phyloP scores from a whole-genome alignment of 345 rosid species.

The Hibiscus syriacus region DNA sequence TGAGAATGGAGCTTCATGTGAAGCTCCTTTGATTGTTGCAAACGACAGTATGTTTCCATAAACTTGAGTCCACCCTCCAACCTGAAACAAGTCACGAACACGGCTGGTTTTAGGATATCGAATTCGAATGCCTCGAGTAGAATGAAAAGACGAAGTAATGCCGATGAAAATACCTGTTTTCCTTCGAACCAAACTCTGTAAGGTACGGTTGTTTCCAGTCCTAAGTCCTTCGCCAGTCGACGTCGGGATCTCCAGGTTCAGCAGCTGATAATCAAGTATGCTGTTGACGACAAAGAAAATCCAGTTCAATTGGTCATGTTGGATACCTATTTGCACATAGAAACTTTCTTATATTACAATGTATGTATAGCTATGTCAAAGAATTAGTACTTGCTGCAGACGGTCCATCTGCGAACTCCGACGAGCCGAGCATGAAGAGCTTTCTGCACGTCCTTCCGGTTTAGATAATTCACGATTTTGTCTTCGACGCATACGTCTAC shows the following conservation, averaged over 20 bases:
- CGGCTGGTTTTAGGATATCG: no score
- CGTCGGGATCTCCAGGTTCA: slow-evolving; percentile 74
- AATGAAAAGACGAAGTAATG: not conserved
- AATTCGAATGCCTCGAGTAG: not conserved
- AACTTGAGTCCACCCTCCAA: slow-evolving; percentile 99
- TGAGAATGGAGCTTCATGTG: slow-evolving; percentile 91
- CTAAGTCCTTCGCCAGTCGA: slow-evolving; percentile 46
- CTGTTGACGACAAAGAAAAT: no score
- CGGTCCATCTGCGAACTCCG: slow-evolving; percentile 47
- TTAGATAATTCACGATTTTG: no score
- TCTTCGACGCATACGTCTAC: no score
- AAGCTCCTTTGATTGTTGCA: no score
- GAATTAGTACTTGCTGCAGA: no score
- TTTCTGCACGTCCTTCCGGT: no score
- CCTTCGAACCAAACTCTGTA: slow-evolving; percentile 77
- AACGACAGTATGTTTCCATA: no score
- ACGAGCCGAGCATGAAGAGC: slow-evolving; percentile 66
- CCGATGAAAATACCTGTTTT: slow-evolving; percentile 40
- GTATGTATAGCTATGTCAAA: not conserved
- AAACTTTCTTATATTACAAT: not conserved
- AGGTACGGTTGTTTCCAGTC: slow-evolving; percentile 52
- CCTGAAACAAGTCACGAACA: no score
- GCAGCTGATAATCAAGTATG: slow-evolving; percentile 69
- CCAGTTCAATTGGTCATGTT: no score
- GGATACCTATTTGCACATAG: no score